These are phyloP conservation scores for Sclerotinia spermophila DNA, from an alignment of 2,329 filamentous ascomycete species.

Conservation along the genomic window DNA sequence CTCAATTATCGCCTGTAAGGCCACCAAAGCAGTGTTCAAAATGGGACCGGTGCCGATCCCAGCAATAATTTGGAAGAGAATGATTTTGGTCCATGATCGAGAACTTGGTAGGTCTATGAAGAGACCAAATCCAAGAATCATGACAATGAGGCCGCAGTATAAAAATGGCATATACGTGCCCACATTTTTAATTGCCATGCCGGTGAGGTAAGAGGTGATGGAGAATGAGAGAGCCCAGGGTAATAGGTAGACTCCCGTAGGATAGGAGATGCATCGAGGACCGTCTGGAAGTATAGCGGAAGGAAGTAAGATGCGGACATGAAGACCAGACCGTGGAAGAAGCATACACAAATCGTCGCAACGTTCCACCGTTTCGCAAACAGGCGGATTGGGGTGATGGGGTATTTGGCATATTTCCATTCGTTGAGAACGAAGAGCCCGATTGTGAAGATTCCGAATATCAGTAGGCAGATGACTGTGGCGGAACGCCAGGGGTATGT, in stretches of 20 bases:
- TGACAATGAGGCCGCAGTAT: slow-evolving; percentile 42
- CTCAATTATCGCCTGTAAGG: slow-evolving; percentile 49
- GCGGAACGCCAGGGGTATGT: slow-evolving; percentile 67
- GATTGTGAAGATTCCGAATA: slow-evolving; percentile 61
- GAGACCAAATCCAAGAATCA: slow-evolving; percentile 43
- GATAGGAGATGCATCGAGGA: slow-evolving; percentile 63
- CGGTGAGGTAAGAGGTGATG: slow-evolving; percentile 53
- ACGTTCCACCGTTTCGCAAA: slow-evolving; percentile 63
- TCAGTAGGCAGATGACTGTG: slow-evolving; percentile 70
- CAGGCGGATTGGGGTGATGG: slow-evolving; percentile 70
- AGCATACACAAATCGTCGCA: not conserved
- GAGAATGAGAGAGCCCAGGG: slow-evolving; percentile 65
- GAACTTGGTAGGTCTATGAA: slow-evolving; percentile 42
- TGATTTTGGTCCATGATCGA: slow-evolving; percentile 41
- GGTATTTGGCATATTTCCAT: slow-evolving; percentile 66
- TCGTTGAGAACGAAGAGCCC: slow-evolving; percentile 68
- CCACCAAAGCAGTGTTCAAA: slow-evolving; percentile 53
- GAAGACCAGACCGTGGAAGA: slow-evolving; percentile 49
- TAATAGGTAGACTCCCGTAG: slow-evolving; percentile 68
- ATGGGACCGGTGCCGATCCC: slow-evolving; percentile 51
- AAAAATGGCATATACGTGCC: slow-evolving; percentile 47
- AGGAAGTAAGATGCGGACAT: slow-evolving; percentile 48
- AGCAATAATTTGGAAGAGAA: slow-evolving; percentile 47
- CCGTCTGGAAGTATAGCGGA: slow-evolving; percentile 74
- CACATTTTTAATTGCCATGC: slow-evolving; percentile 61